A percentile compares a stretch with the other conserved stretches of the same genome.
phyloP scores from a whole-genome alignment of 2,329 filamentous ascomycete species.

The Diaporthe sp. region DNA sequence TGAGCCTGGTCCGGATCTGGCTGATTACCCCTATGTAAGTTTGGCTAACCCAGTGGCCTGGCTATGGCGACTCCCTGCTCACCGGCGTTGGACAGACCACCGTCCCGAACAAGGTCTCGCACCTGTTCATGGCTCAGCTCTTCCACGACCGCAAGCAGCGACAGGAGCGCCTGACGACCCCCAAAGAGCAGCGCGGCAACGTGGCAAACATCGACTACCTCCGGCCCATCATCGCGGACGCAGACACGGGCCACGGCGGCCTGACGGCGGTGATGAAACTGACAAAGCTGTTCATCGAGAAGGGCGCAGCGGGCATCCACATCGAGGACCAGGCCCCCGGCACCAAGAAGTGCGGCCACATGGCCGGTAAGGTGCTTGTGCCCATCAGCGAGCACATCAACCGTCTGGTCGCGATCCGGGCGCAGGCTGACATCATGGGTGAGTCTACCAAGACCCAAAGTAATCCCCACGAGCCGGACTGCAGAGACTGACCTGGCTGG shows the following conservation, averaged over 20 bases:
- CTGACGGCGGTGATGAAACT: slow-evolving; percentile 99
- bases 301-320: slow-evolving; percentile 96
- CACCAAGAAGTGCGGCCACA: slow-evolving; percentile 99
- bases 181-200: slow-evolving; percentile 77
- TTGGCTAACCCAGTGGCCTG: background rate
- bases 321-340: slow-evolving; percentile 98
- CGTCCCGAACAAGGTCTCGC: slow-evolving; percentile 97
- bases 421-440: slow-evolving; percentile 99
- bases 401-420: slow-evolving; percentile 93
- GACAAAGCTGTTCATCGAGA: slow-evolving; percentile 96
- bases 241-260: slow-evolving; percentile 96
- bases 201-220: slow-evolving; percentile 91
- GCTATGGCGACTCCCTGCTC: slow-evolving; percentile 51
- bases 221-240: slow-evolving; percentile 94
- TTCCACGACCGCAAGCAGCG: slow-evolving; percentile 99
- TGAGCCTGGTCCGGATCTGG: slow-evolving; percentile 96
- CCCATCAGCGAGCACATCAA: slow-evolving; percentile 99
- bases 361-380: slow-evolving; percentile 98
- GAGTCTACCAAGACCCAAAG: slow-evolving; percentile 37
- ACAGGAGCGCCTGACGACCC: slow-evolving; percentile 86
- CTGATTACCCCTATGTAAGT: slow-evolving; percentile 92
- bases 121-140: slow-evolving; percentile 97
- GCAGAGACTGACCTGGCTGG: slow-evolving; percentile 28
- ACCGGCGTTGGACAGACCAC: slow-evolving; percentile 76
- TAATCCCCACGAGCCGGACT: background rate